phyloP scores from a whole-genome alignment of 1,284 basidiomycete species.

The Farysia itapuensis region DNA sequence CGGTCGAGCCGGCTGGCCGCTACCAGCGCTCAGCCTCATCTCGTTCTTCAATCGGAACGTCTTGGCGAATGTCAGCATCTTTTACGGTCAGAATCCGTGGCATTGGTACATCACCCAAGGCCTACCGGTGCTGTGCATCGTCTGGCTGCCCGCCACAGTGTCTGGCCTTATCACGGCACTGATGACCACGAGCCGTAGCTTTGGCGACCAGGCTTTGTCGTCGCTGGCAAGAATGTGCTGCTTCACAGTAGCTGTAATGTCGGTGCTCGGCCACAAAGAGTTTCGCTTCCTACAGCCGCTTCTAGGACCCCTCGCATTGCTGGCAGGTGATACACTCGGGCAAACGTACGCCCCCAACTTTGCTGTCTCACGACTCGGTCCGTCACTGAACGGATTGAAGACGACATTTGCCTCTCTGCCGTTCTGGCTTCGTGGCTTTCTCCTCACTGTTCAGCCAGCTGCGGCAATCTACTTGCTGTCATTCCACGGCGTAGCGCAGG shows the following conservation, averaged over 20 bases:
- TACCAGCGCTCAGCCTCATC: conserved; percentile 71
- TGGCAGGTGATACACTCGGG: conserved; percentile 64
- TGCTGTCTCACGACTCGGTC: not conserved
- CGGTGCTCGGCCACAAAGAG: conserved; percentile 70
- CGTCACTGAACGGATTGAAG: not conserved
- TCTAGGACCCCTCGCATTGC: conserved; percentile 78
- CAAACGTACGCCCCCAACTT: conserved; percentile 6
- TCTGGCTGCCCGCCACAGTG: conserved; percentile 74
- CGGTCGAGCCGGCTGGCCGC: conserved; percentile 39
- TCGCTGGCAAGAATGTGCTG: conserved; percentile 17
- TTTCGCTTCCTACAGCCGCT: conserved; percentile 94
- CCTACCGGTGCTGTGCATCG: conserved; percentile 74
- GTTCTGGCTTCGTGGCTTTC: conserved; percentile 9
- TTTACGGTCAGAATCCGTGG: conserved; percentile 85
- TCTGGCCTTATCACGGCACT: conserved; percentile 65
- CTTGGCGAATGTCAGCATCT: conserved; percentile 70
- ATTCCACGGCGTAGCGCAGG: conserved; percentile 43
- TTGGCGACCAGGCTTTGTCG: conserved; percentile 1
- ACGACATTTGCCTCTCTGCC: conserved; percentile 6
- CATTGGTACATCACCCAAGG: conserved; percentile 88
- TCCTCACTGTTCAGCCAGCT: conserved; percentile 31
- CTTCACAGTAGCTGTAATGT: conserved; percentile 32
- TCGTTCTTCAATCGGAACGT: conserved; percentile 81
- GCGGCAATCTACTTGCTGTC: conserved; percentile 32
- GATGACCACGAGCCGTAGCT: too few species aligned